Conservation (phyloP, 2,329 filamentous ascomycete species). For the Penicillium corylophilum region DNA sequence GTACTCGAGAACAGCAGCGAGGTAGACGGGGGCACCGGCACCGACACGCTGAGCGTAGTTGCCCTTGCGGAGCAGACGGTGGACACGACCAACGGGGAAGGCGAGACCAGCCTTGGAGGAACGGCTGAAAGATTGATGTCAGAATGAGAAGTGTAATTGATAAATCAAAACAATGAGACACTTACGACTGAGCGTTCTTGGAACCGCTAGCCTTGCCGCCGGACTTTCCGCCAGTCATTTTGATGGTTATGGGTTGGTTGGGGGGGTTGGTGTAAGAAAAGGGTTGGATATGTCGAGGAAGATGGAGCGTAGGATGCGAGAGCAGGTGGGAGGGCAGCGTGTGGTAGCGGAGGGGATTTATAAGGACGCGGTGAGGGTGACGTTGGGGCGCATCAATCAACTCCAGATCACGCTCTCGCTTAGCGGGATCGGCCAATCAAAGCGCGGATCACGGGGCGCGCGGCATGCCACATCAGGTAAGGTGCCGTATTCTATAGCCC, state of each 20-base stretch:
- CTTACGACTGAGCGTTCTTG: slow-evolving; percentile 99
- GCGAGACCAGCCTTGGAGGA: slow-evolving; percentile 99
- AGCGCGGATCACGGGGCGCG: slow-evolving; percentile 30
- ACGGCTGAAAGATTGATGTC: slow-evolving; percentile 64
- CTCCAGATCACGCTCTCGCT: slow-evolving; percentile 50
- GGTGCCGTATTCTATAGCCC: slow-evolving; percentile 23
- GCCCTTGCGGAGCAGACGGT: slow-evolving; percentile 97
- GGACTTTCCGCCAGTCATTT: slow-evolving; percentile 99
- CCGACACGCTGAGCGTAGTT: slow-evolving; percentile 99
- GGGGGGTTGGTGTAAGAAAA: slow-evolving; percentile 26
- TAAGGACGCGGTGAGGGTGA: slow-evolving; percentile 45
- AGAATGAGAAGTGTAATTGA: slow-evolving; percentile 10
- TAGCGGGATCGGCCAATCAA: slow-evolving; percentile 44
- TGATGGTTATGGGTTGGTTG: slow-evolving; percentile 52
- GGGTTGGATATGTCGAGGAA: slow-evolving; percentile 9
- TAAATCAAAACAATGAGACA: slow-evolving; percentile 34
- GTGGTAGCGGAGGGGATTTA: slow-evolving; percentile 41
- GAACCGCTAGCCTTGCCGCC: slow-evolving; percentile 98
- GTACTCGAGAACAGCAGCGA: slow-evolving; percentile 97
- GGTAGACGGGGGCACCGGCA: slow-evolving; percentile 95
- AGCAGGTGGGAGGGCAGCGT: slow-evolving; percentile 32
- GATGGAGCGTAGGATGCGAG: slow-evolving; percentile 28
- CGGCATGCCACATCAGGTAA: slow-evolving; percentile 28
- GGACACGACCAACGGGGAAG: slow-evolving; percentile 98
- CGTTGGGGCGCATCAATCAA: slow-evolving; percentile 41